Evolutionary conservation across 2,329 filamentous ascomycete genomes (phyloP), one percentile per base, ranked within the genome.

Genomic region (Eurotiales sp.): DNA sequence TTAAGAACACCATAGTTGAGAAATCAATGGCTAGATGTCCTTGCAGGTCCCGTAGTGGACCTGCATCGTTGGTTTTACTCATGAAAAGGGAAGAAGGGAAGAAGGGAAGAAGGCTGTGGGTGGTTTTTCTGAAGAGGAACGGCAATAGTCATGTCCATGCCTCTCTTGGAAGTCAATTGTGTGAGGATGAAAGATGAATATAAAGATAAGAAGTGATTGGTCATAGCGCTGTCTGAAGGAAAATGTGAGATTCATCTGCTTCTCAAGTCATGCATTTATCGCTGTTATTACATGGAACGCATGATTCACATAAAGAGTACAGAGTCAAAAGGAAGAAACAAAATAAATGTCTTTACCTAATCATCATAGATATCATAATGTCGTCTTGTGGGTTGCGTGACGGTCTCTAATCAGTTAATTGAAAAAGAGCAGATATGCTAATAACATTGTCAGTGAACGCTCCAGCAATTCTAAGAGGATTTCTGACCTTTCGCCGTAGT

Each of bases 401-500:
- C 29, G 22, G 22, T 57, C 57, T 60, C 65, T 62, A 70, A 56
- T 74, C 73, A 82, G 67, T 85, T 78, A 74, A 60, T 52, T 87
- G 85, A 70, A 88, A 90, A 55, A 88, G 64, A 46, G 71, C 70
- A 55, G 75, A 76, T 58, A 77, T 75, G 60, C 72, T 76, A n/a
- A 32, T 12, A 58, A 27, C 22, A n/a, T 15, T n/a, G 36, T 54
- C 23, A 54, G 42, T 50, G 34, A 46, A 44, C 12, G 56, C 60
- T 59, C 62, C 61, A 43, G 21, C 21, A 17, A 56, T 55, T 55
- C 58, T 66, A 29, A 87, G 10, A 7, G n/a, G 8, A 10, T 3
- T 19, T 57, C 86, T 86, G 75, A 72, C 72, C 71, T 74, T 69
- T 96, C 92, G 70, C 93, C 93, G 65, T 97, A 93, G 70, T 99